Evolutionary conservation across 495 filamentous ascomycete genomes (phyloP).

Genomic region (Penicillium goetzii): DNA sequence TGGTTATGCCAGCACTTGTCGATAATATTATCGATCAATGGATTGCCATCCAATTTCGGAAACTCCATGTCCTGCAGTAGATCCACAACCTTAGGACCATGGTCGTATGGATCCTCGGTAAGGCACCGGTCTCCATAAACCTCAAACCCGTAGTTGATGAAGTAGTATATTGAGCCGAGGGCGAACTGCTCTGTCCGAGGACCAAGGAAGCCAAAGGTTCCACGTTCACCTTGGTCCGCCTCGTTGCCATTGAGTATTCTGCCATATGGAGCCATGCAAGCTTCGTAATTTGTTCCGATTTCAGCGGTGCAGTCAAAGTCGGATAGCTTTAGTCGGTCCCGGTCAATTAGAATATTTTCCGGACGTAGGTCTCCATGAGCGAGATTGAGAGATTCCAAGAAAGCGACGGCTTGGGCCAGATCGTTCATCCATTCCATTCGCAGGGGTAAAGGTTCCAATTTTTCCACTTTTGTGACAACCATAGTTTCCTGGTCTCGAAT

Average conservation of each 20-base stretch:
- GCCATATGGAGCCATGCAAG: constrained; percentile 33
- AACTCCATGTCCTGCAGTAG: constrained; percentile 39
- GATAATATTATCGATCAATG: constrained; percentile 41
- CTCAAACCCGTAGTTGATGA: constrained; percentile 44
- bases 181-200: constrained; percentile 45
- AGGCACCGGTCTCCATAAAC: constrained; percentile 40
- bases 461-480: constrained; percentile 36
- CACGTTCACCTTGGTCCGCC: constrained; percentile 28
- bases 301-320: constrained; percentile 38
- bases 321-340: constrained; percentile 33
- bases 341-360: constrained; percentile 38
- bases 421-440: constrained; percentile 43
- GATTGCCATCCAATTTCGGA: constrained; percentile 36
- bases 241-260: constrained; percentile 34
- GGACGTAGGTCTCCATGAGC: constrained; percentile 42
- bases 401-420: constrained; percentile 43
- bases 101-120: constrained; percentile 36
- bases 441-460: constrained; percentile 35
- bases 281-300: constrained; percentile 35
- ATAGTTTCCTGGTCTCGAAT: constrained; percentile 22
- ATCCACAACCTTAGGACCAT: constrained; percentile 36
- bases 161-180: constrained; percentile 43
- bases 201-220: constrained; percentile 35
- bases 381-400: constrained; percentile 43
- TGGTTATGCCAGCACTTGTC: constrained; percentile 42